phyloP scores from a whole-genome alignment of 345 rosid species.

The Eucalyptus erythrocorys region DNA sequence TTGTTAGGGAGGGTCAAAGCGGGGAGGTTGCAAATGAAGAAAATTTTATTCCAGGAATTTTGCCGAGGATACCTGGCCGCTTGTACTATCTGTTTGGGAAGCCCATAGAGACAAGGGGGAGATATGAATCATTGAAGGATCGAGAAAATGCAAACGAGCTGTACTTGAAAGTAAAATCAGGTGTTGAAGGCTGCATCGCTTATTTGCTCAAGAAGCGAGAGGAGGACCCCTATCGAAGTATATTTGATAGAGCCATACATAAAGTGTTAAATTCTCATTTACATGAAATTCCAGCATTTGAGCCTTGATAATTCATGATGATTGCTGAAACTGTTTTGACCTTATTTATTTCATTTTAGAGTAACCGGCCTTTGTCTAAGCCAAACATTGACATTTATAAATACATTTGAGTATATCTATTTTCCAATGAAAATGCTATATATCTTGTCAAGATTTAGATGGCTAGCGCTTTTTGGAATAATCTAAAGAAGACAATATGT shows the following conservation, averaged over 20 bases:
- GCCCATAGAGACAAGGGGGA: constrained; percentile 38
- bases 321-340: not conserved
- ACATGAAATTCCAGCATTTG: constrained; percentile 48
- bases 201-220: constrained; percentile 54
- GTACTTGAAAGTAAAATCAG: constrained; percentile 35
- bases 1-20: constrained; percentile 10
- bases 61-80: constrained; percentile 45
- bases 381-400: not conserved
- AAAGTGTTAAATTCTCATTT: constrained; percentile 24
- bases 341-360: not conserved
- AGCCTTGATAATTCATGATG: constrained; percentile 12
- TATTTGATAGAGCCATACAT: constrained; percentile 26
- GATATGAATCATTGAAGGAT: constrained; percentile 33
- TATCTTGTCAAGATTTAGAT: not conserved
- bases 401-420: not conserved
- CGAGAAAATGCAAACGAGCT: constrained; percentile 29
- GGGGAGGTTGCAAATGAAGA: constrained; percentile 34
- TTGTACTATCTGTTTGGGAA: constrained; percentile 36
- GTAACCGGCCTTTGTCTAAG: not conserved
- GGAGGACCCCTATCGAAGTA: constrained; percentile 46
- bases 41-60: constrained; percentile 1
- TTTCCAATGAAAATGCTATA: not conserved
- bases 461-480: not conserved
- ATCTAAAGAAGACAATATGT: not conserved
- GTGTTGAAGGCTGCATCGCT: constrained; percentile 43